Conservation (phyloP, 306 rosid genomes). For the Oemleria cerasiformis region DNA sequence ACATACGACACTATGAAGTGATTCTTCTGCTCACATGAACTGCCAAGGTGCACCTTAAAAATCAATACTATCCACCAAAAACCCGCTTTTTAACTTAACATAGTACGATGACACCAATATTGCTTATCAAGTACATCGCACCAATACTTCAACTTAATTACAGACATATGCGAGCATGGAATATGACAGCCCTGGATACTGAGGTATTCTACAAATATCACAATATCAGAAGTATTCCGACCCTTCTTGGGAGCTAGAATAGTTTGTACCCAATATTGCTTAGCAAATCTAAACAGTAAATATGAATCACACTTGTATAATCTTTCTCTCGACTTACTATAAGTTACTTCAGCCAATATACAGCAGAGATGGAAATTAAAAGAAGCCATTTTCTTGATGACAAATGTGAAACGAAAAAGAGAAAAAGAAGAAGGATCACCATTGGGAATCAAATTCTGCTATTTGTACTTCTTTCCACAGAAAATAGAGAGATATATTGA, state of each 20-base stretch:
- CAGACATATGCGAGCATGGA: too few species aligned
- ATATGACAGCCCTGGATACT: too few species aligned
- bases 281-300: background rate
- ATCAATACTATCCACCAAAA: background rate
- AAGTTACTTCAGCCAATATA: background rate
- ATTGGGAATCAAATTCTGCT: too few species aligned
- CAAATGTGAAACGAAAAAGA: too few species aligned
- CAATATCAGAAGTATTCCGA: too few species aligned
- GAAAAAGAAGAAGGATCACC: too few species aligned
- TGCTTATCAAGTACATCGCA: background rate
- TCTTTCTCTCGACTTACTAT: background rate
- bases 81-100: background rate
- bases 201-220: too few species aligned
- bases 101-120: too few species aligned
- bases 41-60: background rate
- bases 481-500: background rate
- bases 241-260: background rate
- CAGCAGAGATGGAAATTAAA: too few species aligned
- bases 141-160: too few species aligned
- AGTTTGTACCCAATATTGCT: background rate
- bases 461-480: too few species aligned
- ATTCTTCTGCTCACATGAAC: background rate
- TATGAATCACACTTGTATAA: background rate
- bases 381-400: too few species aligned
- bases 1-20: background rate